These are phyloP conservation scores for Candida arabinofermentans DNA, from an alignment of 805 yeast species.

Conservation along the genomic window DNA sequence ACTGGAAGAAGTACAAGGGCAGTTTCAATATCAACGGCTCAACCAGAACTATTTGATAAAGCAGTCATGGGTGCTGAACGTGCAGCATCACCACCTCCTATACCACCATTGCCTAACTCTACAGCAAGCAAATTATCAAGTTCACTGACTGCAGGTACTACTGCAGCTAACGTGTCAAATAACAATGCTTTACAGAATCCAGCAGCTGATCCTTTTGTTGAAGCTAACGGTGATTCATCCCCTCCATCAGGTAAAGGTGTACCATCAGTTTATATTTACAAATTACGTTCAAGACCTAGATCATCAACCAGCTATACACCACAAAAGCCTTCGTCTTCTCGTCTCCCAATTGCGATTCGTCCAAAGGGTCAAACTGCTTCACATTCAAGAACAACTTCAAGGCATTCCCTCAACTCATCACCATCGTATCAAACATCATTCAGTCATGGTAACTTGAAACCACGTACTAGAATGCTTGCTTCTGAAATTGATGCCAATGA, in stretches of 20 bases:
- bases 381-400: constrained; percentile 27
- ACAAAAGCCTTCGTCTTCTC: constrained; percentile 43
- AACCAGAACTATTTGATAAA: constrained; percentile 30
- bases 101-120: background rate
- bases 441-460: constrained; percentile 60
- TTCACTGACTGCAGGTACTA: constrained; percentile 11
- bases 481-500: constrained; percentile 72
- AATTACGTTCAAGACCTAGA: constrained; percentile 10
- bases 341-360: constrained; percentile 51
- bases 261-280: constrained; percentile 11
- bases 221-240: background rate
- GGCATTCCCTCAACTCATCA: constrained; percentile 13
- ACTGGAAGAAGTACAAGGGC: constrained; percentile 36
- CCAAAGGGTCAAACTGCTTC: constrained; percentile 34
- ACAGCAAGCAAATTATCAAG: background rate
- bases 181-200: background rate
- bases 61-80: constrained; percentile 6
- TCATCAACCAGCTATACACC: constrained; percentile 40
- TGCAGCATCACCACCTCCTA: background rate
- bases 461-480: constrained; percentile 66
- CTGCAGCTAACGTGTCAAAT: constrained; percentile 4
- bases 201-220: background rate
- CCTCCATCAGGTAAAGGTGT: constrained; percentile 2
- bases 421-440: constrained; percentile 37
- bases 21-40: constrained; percentile 31